Base-by-base conservation (phyloP, 2,329 filamentous ascomycete species). In the Dryadomyces quercivorus region DNA sequence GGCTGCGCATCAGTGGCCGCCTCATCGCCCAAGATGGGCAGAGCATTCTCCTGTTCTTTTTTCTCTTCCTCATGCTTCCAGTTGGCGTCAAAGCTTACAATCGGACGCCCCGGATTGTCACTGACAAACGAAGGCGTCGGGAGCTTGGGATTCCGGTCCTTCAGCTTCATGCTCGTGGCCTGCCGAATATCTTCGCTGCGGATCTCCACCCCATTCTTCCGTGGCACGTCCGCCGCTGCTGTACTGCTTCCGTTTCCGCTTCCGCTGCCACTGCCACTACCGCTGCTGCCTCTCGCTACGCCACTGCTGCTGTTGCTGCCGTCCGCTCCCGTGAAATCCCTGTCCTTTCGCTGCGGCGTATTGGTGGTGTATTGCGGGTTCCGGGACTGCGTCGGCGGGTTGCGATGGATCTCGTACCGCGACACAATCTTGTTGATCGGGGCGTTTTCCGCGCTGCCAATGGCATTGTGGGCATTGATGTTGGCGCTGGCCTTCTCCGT, bases 61-160 rank as follows among this genome's bases (percentile, higher is more conserved):
- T 44, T 20, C 8, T 44, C 42, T 10, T 44, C 42, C 16, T 20
- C 16, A 18, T n/a, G 79, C 75, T 82, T 86, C 84, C 88, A 95
- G 66, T 85, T 80, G 64, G 80, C 80, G 71, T 95, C 81, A 77
- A 97, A 97, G 78, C 92, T 97, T 76, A 97, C 92, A 75, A 97
- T 97, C 59, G 92, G 92, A 66, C 92, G 83, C 63, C 89, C 89
- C 63, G 87, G 86, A 65, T 80, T 86, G 72, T 96, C 86, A 72
- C 90, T 96, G 69, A 97, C 91, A 64, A 88, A 85, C 54, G 87
- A 88, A 60, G 92, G 92, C 64, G 86, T 92, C 31, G 91, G 92
- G 58, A 97, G 75, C 66, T 88, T 94, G 55, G 83, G 71, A 69
- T 90, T 96, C 65, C 91, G 84, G 69, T 95, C 89, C 67, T 83